A percentile compares a stretch with the other conserved stretches of the same genome.
These are phyloP conservation scores for Gymnopus androsaceus DNA, from an alignment of 1,284 basidiomycete species.

Conservation along the genomic window DNA sequence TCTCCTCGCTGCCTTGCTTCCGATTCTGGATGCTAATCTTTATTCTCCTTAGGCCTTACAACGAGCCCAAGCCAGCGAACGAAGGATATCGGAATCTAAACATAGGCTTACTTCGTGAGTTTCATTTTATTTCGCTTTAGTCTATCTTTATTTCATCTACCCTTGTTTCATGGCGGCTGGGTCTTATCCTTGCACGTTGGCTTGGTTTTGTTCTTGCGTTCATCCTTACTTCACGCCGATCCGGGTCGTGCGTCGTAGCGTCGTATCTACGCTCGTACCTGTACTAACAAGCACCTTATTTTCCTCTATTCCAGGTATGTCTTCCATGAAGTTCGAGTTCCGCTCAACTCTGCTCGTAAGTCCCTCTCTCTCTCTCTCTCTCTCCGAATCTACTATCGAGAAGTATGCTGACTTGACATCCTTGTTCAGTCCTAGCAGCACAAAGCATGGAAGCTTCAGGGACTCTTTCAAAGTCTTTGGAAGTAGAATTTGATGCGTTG, in stretches of 20 bases:
- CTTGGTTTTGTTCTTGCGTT: too few species aligned
- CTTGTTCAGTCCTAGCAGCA: slow-evolving; percentile 57
- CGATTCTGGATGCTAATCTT: too few species aligned
- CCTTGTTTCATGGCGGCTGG: too few species aligned
- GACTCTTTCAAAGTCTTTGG: slow-evolving; percentile 47
- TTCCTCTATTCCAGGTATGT: slow-evolving; percentile 50
- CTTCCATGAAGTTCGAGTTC: slow-evolving; percentile 82
- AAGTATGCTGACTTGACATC: slow-evolving; percentile 39
- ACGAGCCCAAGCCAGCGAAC: slow-evolving; percentile 68
- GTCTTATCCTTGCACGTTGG: too few species aligned
- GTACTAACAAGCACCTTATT: not conserved
- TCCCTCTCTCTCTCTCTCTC: too few species aligned
- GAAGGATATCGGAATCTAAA: slow-evolving; percentile 70
- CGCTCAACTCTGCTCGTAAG: slow-evolving; percentile 87
- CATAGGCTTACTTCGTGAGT: slow-evolving; percentile 66
- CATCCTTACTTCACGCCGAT: too few species aligned
- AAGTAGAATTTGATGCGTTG: slow-evolving; percentile 66
- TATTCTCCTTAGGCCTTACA: too few species aligned
- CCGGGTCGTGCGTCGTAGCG: too few species aligned
- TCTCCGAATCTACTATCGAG: too few species aligned
- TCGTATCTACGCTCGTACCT: too few species aligned
- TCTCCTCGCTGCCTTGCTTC: too few species aligned
- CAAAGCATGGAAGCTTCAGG: slow-evolving; percentile 71
- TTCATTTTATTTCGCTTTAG: slow-evolving; percentile 35
- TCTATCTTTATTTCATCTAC: too few species aligned